Conservation (phyloP, 345 rosid species). For the Syzygium oleosum region DNA sequence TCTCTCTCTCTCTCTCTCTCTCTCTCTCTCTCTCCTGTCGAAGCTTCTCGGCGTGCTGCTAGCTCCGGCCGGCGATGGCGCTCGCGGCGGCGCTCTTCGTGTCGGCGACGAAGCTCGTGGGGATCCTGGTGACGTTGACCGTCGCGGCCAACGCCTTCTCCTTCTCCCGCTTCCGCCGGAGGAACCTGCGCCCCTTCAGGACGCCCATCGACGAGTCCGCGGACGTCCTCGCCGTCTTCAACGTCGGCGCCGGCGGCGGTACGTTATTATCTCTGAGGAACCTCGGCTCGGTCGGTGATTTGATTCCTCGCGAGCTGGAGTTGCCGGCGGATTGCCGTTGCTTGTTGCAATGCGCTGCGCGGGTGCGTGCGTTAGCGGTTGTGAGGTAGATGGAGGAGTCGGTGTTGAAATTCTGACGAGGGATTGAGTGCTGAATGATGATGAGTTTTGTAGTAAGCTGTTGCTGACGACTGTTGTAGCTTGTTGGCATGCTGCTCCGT, state of each 20-base stretch:
- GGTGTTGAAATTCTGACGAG: not conserved
- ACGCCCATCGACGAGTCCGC: conserved; percentile 76
- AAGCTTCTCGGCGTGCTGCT: not conserved
- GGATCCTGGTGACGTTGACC: conserved; percentile 48
- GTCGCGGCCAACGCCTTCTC: conserved; percentile 74
- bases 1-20: too few species aligned
- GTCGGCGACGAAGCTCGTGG: conserved; percentile 63
- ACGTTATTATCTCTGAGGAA: not conserved
- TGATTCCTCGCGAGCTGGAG: not conserved
- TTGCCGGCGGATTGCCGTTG: not conserved
- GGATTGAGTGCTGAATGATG: not conserved
- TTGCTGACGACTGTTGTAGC: not conserved
- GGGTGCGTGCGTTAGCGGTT: not conserved
- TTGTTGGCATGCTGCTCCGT: not conserved
- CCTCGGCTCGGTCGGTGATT: not conserved
- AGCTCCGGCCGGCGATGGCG: conserved; percentile 17
- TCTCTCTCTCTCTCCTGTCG: not conserved
- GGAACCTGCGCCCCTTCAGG: conserved; percentile 34
- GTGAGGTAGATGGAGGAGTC: not conserved
- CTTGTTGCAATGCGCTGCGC: not conserved
- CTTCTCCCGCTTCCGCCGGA: conserved; percentile 56
- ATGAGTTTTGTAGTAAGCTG: too few species aligned
- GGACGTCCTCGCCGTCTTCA: conserved; percentile 67
- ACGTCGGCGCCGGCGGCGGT: conserved; percentile 19
- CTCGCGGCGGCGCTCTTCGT: conserved; percentile 34